Conservation (phyloP, 2,329 filamentous ascomycete genomes). For the Ceratocystis smalleyi region DNA sequence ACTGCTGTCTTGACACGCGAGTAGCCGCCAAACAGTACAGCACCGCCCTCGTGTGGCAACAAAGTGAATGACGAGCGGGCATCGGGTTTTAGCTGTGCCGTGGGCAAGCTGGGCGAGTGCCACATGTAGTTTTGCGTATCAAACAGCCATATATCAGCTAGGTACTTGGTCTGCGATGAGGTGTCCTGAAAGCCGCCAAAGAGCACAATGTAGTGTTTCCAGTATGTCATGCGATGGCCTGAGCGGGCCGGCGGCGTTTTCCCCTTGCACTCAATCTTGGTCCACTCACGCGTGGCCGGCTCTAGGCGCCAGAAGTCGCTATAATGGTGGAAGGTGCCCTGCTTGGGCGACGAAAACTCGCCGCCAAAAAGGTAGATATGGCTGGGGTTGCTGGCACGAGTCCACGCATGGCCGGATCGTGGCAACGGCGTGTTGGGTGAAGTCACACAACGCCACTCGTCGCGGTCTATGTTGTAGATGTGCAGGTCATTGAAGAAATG, state of each 20-base stretch:
- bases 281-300: constrained; percentile 74
- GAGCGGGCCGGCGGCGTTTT: constrained; percentile 71
- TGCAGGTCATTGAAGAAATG: constrained; percentile 52
- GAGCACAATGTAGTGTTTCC: constrained; percentile 89
- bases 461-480: constrained; percentile 61
- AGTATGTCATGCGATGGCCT: constrained; percentile 91
- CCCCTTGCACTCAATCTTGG: constrained; percentile 64
- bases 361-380: constrained; percentile 87
- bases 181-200: constrained; percentile 98
- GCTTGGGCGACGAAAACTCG: constrained; percentile 91
- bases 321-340: constrained; percentile 98
- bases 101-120: constrained; percentile 59
- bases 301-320: constrained; percentile 96
- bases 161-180: constrained; percentile 82
- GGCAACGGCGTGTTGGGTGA: constrained; percentile 84
- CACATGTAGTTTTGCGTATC: constrained; percentile 78
- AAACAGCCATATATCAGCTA: constrained; percentile 89
- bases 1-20: constrained; percentile 68
- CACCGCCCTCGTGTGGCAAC: constrained; percentile 76
- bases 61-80: constrained; percentile 83
- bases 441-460: constrained; percentile 82
- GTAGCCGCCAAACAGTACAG: constrained; percentile 85
- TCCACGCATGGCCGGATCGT: constrained; percentile 88
- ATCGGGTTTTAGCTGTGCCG: constrained; percentile 75
- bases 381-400: constrained; percentile 67